Evolutionary conservation across 768 basidiomycete genomes (phyloP).

Genomic region (Leucocoprinus sp.): DNA sequence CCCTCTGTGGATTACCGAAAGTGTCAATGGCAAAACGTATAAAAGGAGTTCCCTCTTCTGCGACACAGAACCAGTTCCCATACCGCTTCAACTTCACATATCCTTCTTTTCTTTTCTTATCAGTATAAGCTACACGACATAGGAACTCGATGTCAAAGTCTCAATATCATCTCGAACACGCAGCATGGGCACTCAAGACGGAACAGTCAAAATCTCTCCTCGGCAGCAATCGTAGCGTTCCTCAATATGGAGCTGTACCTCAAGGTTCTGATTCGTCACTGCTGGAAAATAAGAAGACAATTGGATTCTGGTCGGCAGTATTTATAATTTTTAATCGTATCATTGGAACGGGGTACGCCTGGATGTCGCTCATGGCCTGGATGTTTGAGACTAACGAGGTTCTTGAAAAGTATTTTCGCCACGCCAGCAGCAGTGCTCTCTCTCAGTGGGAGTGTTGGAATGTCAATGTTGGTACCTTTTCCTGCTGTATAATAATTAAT

Average conservation of each 20-base stretch:
- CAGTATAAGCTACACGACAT: too few relatives aligned
- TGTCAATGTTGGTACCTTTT: conserved; percentile 25
- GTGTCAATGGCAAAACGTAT: too few relatives aligned
- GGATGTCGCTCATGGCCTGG: neutral
- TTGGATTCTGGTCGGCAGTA: conserved; percentile 25
- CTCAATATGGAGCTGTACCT: neutral
- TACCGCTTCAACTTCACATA: too few relatives aligned
- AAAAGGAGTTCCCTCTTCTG: too few relatives aligned
- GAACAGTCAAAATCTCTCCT: neutral
- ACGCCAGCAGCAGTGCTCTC: conserved; percentile 32
- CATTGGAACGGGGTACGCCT: conserved; percentile 26
- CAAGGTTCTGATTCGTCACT: neutral
- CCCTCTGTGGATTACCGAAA: too few relatives aligned
- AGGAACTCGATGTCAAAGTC: neutral
- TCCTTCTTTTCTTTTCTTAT: too few relatives aligned
- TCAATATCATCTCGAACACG: neutral
- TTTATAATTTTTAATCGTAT: conserved; percentile 33
- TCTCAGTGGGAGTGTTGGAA: conserved; percentile 32
- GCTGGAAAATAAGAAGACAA: conserved; percentile 5
- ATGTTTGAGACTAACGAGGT: neutral
- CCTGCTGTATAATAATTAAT: neutral
- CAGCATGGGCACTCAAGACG: neutral
- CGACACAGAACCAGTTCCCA: too few relatives aligned
- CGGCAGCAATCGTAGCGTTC: neutral
- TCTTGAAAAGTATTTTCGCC: conserved; percentile 28